Evolutionary conservation across 805 yeast genomes (phyloP).

Genomic region (Soucietia sequanensis): DNA sequence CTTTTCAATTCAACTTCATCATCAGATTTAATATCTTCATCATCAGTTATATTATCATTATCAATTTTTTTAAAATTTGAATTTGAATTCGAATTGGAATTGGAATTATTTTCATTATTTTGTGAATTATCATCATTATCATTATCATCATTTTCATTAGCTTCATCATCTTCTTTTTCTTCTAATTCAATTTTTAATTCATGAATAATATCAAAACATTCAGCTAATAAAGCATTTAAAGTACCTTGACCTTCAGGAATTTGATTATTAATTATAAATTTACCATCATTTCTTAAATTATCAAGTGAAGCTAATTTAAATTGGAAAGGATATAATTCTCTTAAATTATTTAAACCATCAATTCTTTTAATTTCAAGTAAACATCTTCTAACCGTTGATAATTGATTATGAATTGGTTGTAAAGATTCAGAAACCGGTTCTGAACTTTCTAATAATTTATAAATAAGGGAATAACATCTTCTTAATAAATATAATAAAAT

Average conservation of each 20-base stretch:
- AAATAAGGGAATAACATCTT: constrained; percentile 87
- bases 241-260: constrained; percentile 99
- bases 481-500: constrained; percentile 75
- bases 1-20: constrained; percentile 47
- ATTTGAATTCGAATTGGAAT: neutral
- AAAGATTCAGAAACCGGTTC: constrained; percentile 96
- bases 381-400: constrained; percentile 88
- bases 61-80: constrained; percentile 10
- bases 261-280: constrained; percentile 80
- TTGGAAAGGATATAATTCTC: constrained; percentile 95
- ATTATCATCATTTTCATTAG: constrained; percentile 6
- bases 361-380: constrained; percentile 84
- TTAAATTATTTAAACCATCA: constrained; percentile 84
- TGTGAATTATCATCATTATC: constrained; percentile 3
- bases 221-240: constrained; percentile 85
- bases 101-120: constrained; percentile 7
- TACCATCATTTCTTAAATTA: constrained; percentile 84
- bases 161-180: constrained; percentile 47
- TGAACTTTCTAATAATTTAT: constrained; percentile 82
- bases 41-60: constrained; percentile 21
- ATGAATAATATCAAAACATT: constrained; percentile 90
- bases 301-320: constrained; percentile 90
- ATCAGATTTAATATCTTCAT: constrained; percentile 33
- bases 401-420: constrained; percentile 90
- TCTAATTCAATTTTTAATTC: constrained; percentile 86